A percentile compares a stretch with the other conserved stretches of the same genome.
These are phyloP conservation scores for Allium sativum DNA, from an alignment of 106 monocot species.

Conservation along the genomic window DNA sequence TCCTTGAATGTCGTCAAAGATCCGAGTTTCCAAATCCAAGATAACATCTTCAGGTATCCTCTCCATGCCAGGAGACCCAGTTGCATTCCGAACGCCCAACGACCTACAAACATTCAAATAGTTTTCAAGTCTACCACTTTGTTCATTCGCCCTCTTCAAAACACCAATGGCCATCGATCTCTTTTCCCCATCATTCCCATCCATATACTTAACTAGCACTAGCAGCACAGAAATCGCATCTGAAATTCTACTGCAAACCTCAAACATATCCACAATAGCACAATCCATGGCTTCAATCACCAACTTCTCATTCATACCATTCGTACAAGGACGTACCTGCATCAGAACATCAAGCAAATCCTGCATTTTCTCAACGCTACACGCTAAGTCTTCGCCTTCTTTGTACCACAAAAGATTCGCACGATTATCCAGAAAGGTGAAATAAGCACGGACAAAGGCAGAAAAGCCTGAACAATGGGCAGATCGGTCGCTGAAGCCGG, in stretches of 20 bases:
- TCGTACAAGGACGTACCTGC: conserved; percentile 57
- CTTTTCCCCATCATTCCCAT: not conserved
- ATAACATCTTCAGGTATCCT: conserved; percentile 64
- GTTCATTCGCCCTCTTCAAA: conserved; percentile 37
- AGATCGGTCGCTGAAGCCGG: conserved; percentile 46
- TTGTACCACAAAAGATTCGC: conserved; percentile 18
- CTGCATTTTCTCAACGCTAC: conserved; percentile 27
- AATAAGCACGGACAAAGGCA: conserved; percentile 70
- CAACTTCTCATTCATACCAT: conserved; percentile 48
- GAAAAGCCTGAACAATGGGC: conserved; percentile 31
- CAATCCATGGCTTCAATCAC: conserved; percentile 77
- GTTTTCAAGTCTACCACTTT: conserved; percentile 35
- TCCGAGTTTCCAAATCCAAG: conserved; percentile 35
- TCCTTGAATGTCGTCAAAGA: not conserved
- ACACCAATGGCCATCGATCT: conserved; percentile 31
- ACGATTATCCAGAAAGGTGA: conserved; percentile 60
- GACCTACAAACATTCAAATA: conserved; percentile 50
- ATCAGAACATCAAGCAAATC: conserved; percentile 52
- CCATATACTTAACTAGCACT: conserved; percentile 32
- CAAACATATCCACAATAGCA: conserved; percentile 66
- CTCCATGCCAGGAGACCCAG: conserved; percentile 43
- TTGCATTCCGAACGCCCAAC: conserved; percentile 56
- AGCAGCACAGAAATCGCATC: conserved; percentile 26
- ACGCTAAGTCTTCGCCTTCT: not conserved
- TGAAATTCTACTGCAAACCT: conserved; percentile 65